phyloP scores from a whole-genome alignment of 2,329 filamentous ascomycete genomes.

The Colletotrichum neosansevieriae region DNA sequence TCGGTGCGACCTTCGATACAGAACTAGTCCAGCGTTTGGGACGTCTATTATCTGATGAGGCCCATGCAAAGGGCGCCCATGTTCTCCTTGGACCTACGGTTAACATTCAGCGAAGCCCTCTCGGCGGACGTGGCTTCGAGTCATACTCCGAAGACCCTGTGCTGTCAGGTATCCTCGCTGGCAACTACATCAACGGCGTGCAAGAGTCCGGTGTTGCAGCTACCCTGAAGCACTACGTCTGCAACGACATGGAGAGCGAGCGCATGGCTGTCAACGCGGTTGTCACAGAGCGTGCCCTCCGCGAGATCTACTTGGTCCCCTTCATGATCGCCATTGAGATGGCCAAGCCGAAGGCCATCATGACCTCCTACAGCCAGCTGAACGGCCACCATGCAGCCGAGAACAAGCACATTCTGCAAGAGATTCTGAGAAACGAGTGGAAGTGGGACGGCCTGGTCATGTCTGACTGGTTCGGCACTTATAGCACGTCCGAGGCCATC shows the following conservation, averaged over 20 bases:
- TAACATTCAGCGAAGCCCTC: conserved; percentile 70
- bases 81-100: conserved; percentile 71
- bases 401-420: conserved; percentile 60
- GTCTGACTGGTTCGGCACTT: conserved; percentile 71
- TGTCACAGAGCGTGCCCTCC: conserved; percentile 66
- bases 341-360: conserved; percentile 63
- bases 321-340: conserved; percentile 69
- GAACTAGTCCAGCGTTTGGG: conserved; percentile 64
- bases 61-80: conserved; percentile 68
- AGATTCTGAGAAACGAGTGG: conserved; percentile 68
- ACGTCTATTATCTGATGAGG: conserved; percentile 63
- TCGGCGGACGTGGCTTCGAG: conserved; percentile 71
- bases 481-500: conserved; percentile 55
- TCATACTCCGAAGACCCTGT: conserved; percentile 70
- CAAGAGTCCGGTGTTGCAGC: conserved; percentile 67
- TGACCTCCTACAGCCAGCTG: conserved; percentile 65
- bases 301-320: conserved; percentile 69
- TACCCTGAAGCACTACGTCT: conserved; percentile 71
- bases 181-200: conserved; percentile 65
- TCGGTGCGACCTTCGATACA: conserved; percentile 69
- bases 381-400: conserved; percentile 48
- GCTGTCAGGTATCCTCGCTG: conserved; percentile 66
- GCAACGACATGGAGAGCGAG: conserved; percentile 71
- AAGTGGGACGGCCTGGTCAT: conserved; percentile 68
- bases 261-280: conserved; percentile 67